These are phyloP conservation scores for Agaricales sp. DNA, from an alignment of 1,284 basidiomycete genomes.

Conservation along the genomic window DNA sequence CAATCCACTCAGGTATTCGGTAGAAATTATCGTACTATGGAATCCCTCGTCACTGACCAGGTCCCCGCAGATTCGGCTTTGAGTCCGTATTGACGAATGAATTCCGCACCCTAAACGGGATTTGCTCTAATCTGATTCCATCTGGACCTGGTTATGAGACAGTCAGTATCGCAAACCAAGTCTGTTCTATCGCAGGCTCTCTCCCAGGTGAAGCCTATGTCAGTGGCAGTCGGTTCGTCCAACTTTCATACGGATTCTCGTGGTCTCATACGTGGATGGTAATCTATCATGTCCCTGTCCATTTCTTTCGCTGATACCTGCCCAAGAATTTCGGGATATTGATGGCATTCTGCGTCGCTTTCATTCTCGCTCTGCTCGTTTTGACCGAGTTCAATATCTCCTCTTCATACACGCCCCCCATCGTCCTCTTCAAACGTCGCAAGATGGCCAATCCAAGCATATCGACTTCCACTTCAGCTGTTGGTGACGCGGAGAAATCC, in stretches of 20 bases:
- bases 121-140: conserved; percentile 32
- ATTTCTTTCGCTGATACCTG: conserved; percentile 20
- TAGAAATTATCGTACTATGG: no score
- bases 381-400: conserved; percentile 39
- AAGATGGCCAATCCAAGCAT: not conserved
- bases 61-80: conserved; percentile 37
- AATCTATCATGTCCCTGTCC: not conserved
- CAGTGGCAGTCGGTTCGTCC: conserved; percentile 36
- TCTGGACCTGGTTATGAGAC: conserved; percentile 32
- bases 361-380: conserved; percentile 36
- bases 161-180: conserved; percentile 31
- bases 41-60: not conserved
- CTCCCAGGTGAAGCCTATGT: conserved; percentile 24
- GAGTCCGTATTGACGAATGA: conserved; percentile 47
- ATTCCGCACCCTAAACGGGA: conserved; percentile 34
- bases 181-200: conserved; percentile 36
- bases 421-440: conserved; percentile 29
- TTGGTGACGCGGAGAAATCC: not conserved
- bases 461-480: conserved; percentile 2
- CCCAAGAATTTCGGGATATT: conserved; percentile 44
- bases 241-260: conserved; percentile 37
- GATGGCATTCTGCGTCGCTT: conserved; percentile 37
- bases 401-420: conserved; percentile 19
- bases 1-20: conserved; percentile 40
- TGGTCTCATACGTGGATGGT: conserved; percentile 44